Percentiles rank a stretch among this genome's conserved stretches.
phyloP scores from a whole-genome alignment of 176 grass and related monocot species.

The Ananas comosus region DNA sequence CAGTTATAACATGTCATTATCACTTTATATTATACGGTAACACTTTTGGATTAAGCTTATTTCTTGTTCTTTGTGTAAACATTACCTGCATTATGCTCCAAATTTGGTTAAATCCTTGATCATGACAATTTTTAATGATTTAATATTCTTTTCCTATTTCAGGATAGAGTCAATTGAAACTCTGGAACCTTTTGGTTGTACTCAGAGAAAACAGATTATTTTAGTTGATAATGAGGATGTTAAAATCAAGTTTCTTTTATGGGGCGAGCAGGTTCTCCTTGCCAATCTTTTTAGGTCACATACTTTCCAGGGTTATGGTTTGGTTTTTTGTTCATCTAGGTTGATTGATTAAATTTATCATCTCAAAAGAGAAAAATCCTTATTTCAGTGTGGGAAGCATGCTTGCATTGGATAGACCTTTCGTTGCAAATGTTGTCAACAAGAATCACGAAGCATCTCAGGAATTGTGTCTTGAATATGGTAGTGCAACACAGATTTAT shows the following conservation, averaged over 20 bases:
- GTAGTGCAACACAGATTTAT: constrained; percentile 82
- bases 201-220: constrained; percentile 56
- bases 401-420: constrained; percentile 89
- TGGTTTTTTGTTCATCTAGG: constrained; percentile 1
- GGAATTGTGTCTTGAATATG: constrained; percentile 87
- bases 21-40: not conserved
- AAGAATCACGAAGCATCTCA: constrained; percentile 34
- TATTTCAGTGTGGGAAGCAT: constrained; percentile 85
- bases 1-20: too few relatives aligned
- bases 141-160: constrained; percentile 12
- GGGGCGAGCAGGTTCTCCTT: constrained; percentile 89
- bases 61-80: too few relatives aligned
- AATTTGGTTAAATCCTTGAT: not conserved
- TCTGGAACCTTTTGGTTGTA: constrained; percentile 51
- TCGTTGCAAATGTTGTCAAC: constrained; percentile 45
- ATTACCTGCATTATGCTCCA: too few relatives aligned
- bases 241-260: constrained; percentile 83
- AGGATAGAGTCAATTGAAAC: constrained; percentile 76
- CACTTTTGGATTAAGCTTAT: too few relatives aligned
- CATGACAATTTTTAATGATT: not conserved
- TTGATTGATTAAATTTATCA: constrained; percentile 4
- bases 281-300: constrained; percentile 89
- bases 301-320: not conserved
- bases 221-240: constrained; percentile 65
- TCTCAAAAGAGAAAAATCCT: too few relatives aligned